Base-by-base conservation (phyloP, 1,284 basidiomycete species). In the Ustilago nuda region DNA sequence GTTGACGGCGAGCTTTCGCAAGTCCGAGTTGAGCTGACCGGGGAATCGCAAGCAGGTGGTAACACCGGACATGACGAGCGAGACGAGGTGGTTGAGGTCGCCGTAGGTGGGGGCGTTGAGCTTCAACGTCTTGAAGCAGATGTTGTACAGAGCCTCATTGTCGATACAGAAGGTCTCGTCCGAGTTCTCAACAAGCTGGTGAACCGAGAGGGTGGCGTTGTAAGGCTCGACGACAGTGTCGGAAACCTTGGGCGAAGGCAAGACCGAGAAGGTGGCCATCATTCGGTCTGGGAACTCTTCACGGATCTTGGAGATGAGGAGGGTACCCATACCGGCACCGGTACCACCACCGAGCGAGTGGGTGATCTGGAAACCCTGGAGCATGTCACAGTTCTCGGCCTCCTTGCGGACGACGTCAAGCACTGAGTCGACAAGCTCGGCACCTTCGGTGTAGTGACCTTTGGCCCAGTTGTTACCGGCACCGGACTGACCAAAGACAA, bases 171-270 rank as follows among this genome's bases (percentile, higher is more conserved):
- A 91, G 4, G 93, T 93, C 72, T 96, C 88, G 87, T 98, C 95
- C 63, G 92, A 91, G 87, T 93, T 86, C 70, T 98, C 95, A 15
- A 96, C 90, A 23, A 98, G 90, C 87, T 96, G 95, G 87, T 98
- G 93, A 56, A 94, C 88, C 1, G 95, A 94, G 13, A 98, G 90
- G 56, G 94, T 89, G 3, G 94, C 91, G 85, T 98, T 98, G 87
- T 98, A 97, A 0, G 93, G 93, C 91, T 98, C 95, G 41, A 98
- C 94, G 61, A 98, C 92, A 1, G 95, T 98, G 87, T 98, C 95
- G 0, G 94, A 96, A 7, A 97, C 94, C 87, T 94, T 94, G 3
- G 95, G 94, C 39, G 93, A 93, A 2, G 95, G 95, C 23, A 98
- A 88, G 67, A 98, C 89, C 0, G 94, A 96, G 85, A 94, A 98